These are phyloP conservation scores for Sporobolomyces pararoseus DNA, from an alignment of 768 basidiomycete species.

Conservation along the genomic window DNA sequence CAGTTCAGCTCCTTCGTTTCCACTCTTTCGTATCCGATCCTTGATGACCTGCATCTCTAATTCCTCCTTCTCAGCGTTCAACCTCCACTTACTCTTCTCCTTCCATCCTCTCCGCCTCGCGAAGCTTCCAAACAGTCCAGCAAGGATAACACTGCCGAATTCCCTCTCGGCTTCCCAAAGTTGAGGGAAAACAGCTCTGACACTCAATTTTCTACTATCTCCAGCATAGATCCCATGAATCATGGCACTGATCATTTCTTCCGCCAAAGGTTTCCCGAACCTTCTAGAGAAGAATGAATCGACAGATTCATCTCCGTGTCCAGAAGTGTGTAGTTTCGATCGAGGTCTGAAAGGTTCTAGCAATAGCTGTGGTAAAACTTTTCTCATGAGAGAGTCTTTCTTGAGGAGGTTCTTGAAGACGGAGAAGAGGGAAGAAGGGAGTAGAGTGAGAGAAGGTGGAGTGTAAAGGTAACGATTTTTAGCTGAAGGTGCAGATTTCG, in stretches of 20 bases:
- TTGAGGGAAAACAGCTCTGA: constrained; percentile 70
- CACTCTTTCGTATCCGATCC: background rate
- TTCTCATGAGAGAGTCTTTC: constrained; percentile 43
- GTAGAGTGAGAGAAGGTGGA: constrained; percentile 55
- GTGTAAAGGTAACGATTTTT: constrained; percentile 69
- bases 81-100: constrained; percentile 28
- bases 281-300: constrained; percentile 70
- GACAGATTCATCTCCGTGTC: constrained; percentile 66
- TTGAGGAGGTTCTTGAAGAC: constrained; percentile 50
- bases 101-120: constrained; percentile 23
- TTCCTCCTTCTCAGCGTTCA: constrained; percentile 21
- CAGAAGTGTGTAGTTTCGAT: constrained; percentile 27
- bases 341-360: constrained; percentile 58
- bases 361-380: constrained; percentile 59
- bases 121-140: constrained; percentile 45
- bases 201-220: constrained; percentile 68
- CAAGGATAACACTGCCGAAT: constrained; percentile 66
- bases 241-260: constrained; percentile 70
- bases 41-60: constrained; percentile 38
- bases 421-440: constrained; percentile 54
- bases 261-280: constrained; percentile 69
- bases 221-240: constrained; percentile 92
- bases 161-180: constrained; percentile 68
- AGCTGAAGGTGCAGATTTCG: constrained; percentile 67
- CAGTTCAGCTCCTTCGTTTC: constrained; percentile 18